Conservation (phyloP, 352 stramenopile species). For the Phytophthora pistaciae region DNA sequence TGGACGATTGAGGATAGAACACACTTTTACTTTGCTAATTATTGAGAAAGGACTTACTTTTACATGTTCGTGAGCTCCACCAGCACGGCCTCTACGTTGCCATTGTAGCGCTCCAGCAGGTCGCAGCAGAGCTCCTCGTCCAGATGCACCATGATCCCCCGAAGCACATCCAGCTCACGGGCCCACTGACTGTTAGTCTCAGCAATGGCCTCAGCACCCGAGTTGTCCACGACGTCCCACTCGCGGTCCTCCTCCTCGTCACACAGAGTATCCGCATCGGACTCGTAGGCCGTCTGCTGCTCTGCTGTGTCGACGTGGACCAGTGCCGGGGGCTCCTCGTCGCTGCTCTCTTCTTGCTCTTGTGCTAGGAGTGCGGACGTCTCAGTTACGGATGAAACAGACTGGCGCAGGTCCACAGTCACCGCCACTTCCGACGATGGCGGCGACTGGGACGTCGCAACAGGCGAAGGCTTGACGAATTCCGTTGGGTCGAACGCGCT, state of each 20-base stretch:
- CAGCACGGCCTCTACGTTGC: conserved; percentile 63
- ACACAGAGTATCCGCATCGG: conserved; percentile 72
- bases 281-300: conserved; percentile 46
- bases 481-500: conserved; percentile 31
- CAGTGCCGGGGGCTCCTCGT: conserved; percentile 33
- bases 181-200: conserved; percentile 48
- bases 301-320: conserved; percentile 17
- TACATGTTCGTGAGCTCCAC: conserved; percentile 73
- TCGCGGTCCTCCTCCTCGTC: conserved; percentile 63
- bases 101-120: conserved; percentile 61
- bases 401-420: conserved; percentile 46
- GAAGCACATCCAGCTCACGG: conserved; percentile 54
- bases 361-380: background rate
- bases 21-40: conserved; percentile 40
- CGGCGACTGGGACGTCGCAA: conserved; percentile 12
- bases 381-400: conserved; percentile 8
- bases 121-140: conserved; percentile 55
- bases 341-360: conserved; percentile 23
- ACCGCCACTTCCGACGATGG: conserved; percentile 35
- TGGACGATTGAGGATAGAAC: conserved; percentile 16
- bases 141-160: conserved; percentile 61
- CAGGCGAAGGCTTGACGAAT: conserved; percentile 25
- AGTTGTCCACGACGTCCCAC: conserved; percentile 58
- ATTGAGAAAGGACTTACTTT: conserved; percentile 27
- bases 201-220: conserved; percentile 34